Conservation (phyloP, 2,329 filamentous ascomycete species). For the Phyllachora maydis region DNA sequence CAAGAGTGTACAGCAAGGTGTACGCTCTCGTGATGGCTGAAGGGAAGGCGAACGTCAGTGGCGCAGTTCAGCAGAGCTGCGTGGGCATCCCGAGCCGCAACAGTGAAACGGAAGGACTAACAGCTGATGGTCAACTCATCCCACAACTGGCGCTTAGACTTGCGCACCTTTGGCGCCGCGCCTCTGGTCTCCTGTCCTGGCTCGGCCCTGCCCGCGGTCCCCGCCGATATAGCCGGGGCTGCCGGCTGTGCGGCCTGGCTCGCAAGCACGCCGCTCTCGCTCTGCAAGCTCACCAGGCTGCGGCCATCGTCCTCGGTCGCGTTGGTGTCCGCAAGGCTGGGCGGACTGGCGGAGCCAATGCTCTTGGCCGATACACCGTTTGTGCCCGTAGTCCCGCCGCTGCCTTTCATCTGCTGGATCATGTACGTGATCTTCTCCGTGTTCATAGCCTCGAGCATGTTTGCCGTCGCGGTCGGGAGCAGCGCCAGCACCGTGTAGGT, state of each 20-base stretch:
- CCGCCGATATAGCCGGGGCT: constrained; percentile 24
- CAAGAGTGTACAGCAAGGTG: constrained; percentile 79
- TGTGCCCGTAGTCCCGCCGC: no score
- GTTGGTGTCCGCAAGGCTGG: constrained; percentile 47
- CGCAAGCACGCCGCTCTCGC: constrained; percentile 65
- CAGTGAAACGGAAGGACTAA: no score
- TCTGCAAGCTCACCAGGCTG: constrained; percentile 56
- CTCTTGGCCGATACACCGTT: constrained; percentile 19
- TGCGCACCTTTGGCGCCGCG: constrained; percentile 33
- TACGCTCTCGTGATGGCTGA: constrained; percentile 81
- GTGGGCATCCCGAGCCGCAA: no score
- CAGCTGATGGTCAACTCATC: constrained; percentile 92
- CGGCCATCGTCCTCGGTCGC: constrained; percentile 65
- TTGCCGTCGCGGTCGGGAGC: constrained; percentile 75
- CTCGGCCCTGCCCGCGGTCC: constrained; percentile 7
- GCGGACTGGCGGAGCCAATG: constrained; percentile 33
- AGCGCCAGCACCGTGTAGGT: constrained; percentile 95
- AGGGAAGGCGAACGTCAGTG: no score
- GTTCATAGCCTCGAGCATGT: constrained; percentile 70
- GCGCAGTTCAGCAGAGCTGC: no score
- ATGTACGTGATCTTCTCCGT: constrained; percentile 88
- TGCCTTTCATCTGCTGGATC: constrained; percentile 86
- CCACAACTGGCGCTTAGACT: constrained; percentile 87
- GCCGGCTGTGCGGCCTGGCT: constrained; percentile 51
- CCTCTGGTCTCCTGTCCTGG: constrained; percentile 9